These are phyloP conservation scores for Myxozyma neotropica DNA, from an alignment of 805 yeast species.

Conservation along the genomic window DNA sequence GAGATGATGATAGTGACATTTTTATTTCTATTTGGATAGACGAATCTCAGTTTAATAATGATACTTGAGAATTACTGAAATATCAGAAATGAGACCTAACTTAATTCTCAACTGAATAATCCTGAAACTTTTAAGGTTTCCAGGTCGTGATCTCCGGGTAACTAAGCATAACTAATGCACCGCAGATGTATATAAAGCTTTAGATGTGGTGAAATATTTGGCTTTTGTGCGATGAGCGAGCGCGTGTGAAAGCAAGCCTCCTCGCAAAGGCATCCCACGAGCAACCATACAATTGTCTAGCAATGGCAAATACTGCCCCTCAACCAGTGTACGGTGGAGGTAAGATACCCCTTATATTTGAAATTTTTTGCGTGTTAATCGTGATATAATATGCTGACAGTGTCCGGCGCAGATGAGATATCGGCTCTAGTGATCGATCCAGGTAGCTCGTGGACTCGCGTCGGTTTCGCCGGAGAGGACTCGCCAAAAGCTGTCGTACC, in stretches of 20 bases:
- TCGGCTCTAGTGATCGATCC: conserved; percentile 90
- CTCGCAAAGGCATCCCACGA: neutral
- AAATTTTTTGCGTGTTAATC: neutral
- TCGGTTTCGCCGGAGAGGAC: conserved; percentile 93
- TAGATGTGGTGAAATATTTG: neutral
- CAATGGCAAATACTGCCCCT: conserved; percentile 34
- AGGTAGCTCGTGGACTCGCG: conserved; percentile 79
- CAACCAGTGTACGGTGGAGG: conserved; percentile 38
- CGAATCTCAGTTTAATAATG: too few species aligned
- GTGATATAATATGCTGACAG: conserved; percentile 6
- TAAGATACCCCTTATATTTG: conserved; percentile 8
- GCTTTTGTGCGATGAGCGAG: neutral
- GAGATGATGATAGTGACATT: conserved; percentile 24
- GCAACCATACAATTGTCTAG: neutral
- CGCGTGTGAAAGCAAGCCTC: neutral
- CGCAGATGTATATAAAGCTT: neutral
- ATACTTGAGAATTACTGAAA: neutral
- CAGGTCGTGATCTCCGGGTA: conserved; percentile 13
- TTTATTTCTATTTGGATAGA: too few species aligned
- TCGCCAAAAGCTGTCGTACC: conserved; percentile 76
- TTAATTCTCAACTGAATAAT: too few species aligned
- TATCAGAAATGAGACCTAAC: neutral
- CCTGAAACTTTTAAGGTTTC: conserved; percentile 4
- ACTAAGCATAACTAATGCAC: neutral
- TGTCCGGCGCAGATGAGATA: conserved; percentile 62